Base-by-base conservation (phyloP, 371 early-diverging fungal genomes). In the Rhizopus delemar region DNA sequence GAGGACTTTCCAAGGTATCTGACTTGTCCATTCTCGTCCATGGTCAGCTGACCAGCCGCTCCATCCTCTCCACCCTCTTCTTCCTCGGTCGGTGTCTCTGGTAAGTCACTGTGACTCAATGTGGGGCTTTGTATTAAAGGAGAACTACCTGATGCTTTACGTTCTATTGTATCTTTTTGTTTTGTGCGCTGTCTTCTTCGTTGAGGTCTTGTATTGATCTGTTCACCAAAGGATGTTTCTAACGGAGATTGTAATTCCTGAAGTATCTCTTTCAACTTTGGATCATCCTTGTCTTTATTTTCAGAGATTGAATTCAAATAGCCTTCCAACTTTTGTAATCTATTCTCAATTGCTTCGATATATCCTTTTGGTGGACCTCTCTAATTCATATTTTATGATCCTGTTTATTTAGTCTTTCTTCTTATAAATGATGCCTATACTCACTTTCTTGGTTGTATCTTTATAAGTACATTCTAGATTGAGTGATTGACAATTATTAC, bases 331-430 rank as follows among this genome's bases (percentile, higher is more conserved):
- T 77, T 80, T 54, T 80, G 82, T 51, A 89, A 63, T 22, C 88
- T 73, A 53, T 75, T 80, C 53, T 89, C 90, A 46, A 89, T 86
- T 11, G 83, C 87, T 62, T 88, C 88, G 50, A 88, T 87, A 62
- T 89, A 88, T 13, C 90, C 90, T 70, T 83, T 83, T 9, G 85
- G 84, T n/a, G 86, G 86, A 2, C 85, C 85, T 36, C 85, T 74
- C 78, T 85, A 52, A 22, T 22, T 22, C 22, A 22, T 22, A 22
- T 22, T 22, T 22, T 22, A 22, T 22, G 22, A 22, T 22, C 2
- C 22, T 22, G 22, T 22, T 22, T 22, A 22, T 22, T 22, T 22
- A 22, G 22, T 22, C 22, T 22, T 5, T 35, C 9, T 12, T 15
- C 6, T 2, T 43, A n/a, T 43, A 43, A 43, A 43, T 43, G 8